Base-by-base conservation (phyloP, 306 rosid species). In the Lathyrus tuberosus region DNA sequence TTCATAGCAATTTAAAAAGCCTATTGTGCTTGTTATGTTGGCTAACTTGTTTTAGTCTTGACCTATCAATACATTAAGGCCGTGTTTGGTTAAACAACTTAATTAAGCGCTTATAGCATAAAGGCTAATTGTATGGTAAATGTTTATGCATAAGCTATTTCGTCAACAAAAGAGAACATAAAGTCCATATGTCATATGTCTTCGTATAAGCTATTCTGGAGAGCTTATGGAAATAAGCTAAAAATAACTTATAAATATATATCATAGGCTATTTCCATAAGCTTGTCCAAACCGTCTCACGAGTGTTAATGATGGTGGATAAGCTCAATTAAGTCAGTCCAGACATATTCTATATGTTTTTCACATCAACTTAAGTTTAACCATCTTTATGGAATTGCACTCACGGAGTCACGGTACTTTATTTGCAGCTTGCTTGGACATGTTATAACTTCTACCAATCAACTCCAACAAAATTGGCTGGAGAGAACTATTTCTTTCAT, bases 401-500 rank as follows among this genome's bases (percentile, higher is more conserved):
- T 49, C 15, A 3, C 11, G 38, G 38, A 57, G 40, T 57, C 62
- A 67, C 65, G 60, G 76, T 31, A 20, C 61, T 67, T 70, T 49
- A 67, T 76, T 72, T 65, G 72, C 86, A 95, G 99, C 95, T 95
- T 86, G 99, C 99, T 70, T 95, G 99, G 99, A 95, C 99, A 62
- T 95, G 99, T 83, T 95, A 95, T 78, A 95, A 95, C 74, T 95
- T 95, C 86, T 95, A 91, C 78, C 97, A 95, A 84, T 87, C 92
- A 28, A 91, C 97, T 54, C 93, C 97, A 26, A 86, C 99, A 41
- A 95, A 95, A 84, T 86, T 95, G 85, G 97, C 99, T 6, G 99
- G 99, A 75, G 99, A 95, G 80, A 95, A 95, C 70, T 95, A 95
- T 76, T 89, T 87, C 82, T 95, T 95, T 73, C 75, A 61, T 69